These are phyloP conservation scores for Zygosaccharomyces bailii DNA, from an alignment of 805 yeast genomes.

Conservation along the genomic window DNA sequence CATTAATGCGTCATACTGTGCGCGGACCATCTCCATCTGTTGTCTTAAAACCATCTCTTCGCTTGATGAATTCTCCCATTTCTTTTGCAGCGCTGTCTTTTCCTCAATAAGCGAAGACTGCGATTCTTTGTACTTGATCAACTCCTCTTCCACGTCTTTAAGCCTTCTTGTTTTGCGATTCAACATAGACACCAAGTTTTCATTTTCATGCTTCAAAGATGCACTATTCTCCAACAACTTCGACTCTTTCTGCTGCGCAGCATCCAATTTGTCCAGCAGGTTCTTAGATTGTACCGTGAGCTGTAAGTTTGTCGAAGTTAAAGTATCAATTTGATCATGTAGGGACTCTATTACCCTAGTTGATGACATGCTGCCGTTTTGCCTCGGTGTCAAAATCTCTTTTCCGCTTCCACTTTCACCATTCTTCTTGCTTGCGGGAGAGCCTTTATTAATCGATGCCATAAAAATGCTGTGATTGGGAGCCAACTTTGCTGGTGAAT, in stretches of 20 bases:
- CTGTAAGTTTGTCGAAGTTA: conserved; percentile 41
- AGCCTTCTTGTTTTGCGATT: conserved; percentile 69
- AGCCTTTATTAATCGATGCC: conserved; percentile 24
- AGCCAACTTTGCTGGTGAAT: conserved; percentile 27
- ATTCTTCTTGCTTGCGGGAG: conserved; percentile 19
- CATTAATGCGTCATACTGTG: conserved; percentile 26
- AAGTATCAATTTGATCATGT: conserved; percentile 49
- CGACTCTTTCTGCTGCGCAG: conserved; percentile 39
- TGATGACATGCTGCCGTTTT: conserved; percentile 18
- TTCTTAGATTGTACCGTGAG: conserved; percentile 43
- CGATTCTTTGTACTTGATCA: conserved; percentile 11
- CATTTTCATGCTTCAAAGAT: conserved; percentile 72
- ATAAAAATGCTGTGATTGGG: conserved; percentile 29
- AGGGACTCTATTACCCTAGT: conserved; percentile 42
- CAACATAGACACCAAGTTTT: conserved; percentile 63
- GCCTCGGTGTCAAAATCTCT: conserved; percentile 3
- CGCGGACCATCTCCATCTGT: conserved; percentile 20
- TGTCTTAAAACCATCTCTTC: conserved; percentile 15
- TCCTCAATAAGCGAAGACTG: conserved; percentile 9
- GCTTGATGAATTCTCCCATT: conserved; percentile 9
- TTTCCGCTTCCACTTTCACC: conserved; percentile 3
- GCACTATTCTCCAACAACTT: conserved; percentile 53
- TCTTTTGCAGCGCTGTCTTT: conserved; percentile 8
- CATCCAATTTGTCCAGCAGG: conserved; percentile 50
- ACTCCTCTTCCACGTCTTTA: conserved; percentile 55